phyloP scores from a whole-genome alignment of 1,284 basidiomycete species.

The Ganoderma resinaceum region DNA sequence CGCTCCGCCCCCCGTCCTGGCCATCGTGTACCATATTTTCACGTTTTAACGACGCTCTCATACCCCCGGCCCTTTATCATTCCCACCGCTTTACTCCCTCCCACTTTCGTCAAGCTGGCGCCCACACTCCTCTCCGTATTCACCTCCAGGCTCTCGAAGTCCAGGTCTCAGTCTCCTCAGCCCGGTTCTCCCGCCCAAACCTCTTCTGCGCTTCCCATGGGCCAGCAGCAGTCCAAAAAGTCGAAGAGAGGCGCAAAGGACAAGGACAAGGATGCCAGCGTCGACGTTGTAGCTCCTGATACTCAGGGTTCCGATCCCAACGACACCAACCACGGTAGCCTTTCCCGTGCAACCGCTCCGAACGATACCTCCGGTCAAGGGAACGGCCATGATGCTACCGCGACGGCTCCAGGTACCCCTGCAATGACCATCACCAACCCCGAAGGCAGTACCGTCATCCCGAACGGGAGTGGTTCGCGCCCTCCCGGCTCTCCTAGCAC shows the following conservation, averaged over 20 bases:
- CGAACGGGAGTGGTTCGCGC: constrained; percentile 43
- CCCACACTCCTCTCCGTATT: constrained; percentile 80
- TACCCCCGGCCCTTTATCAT: constrained; percentile 20
- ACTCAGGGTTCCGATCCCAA: constrained; percentile 42
- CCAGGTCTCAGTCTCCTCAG: constrained; percentile 73
- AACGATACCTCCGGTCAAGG: constrained; percentile 28
- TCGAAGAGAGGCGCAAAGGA: constrained; percentile 72
- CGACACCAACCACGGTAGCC: constrained; percentile 51
- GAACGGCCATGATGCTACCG: constrained; percentile 28
- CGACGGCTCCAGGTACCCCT: constrained; percentile 41
- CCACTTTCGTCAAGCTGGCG: constrained; percentile 66
- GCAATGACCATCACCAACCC: constrained; percentile 61
- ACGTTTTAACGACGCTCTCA: constrained; percentile 28
- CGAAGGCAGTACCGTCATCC: constrained; percentile 45
- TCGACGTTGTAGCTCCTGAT: constrained; percentile 42
- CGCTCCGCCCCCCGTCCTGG: constrained; percentile 18
- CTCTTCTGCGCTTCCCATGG: constrained; percentile 60
- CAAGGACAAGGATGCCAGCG: constrained; percentile 61
- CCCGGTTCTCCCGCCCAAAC: constrained; percentile 47
- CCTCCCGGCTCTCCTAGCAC: constrained; percentile 48
- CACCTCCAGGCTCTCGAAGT: constrained; percentile 71
- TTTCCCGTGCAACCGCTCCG: constrained; percentile 52
- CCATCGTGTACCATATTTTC: constrained; percentile 30
- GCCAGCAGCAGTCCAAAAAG: constrained; percentile 83
- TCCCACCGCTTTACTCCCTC: constrained; percentile 27